These are phyloP conservation scores for Pythium brachiatum DNA, from an alignment of 352 stramenopile species.

Conservation along the genomic window DNA sequence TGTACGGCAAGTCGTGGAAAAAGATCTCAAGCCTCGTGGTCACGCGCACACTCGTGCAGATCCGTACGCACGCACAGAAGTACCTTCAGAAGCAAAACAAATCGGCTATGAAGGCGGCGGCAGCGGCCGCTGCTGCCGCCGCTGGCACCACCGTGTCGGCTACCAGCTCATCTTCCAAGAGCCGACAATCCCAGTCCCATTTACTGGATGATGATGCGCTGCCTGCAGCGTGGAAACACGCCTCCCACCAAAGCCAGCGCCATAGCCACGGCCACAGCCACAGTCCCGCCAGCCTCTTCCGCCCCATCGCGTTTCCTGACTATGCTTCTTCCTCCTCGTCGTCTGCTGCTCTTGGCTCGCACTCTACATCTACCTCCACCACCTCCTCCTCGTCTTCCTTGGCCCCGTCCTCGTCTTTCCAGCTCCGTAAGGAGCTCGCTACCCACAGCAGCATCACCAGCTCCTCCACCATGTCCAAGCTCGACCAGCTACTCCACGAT, in stretches of 20 bases:
- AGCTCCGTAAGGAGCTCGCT: constrained; percentile 11
- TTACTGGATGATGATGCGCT: neutral
- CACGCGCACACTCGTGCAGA: constrained; percentile 91
- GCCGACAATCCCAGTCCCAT: neutral
- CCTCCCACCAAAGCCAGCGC: neutral
- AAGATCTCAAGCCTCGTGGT: constrained; percentile 83
- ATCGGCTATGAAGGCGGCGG: constrained; percentile 40
- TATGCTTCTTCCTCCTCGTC: constrained; percentile 22
- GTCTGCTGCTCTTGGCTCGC: neutral
- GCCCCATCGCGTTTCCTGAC: constrained; percentile 32
- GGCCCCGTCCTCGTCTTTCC: constrained; percentile 19
- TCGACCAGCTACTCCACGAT: constrained; percentile 70
- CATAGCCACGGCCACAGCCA: neutral
- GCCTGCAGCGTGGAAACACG: constrained; percentile 2
- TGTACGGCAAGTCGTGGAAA: constrained; percentile 91
- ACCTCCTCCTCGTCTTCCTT: constrained; percentile 3
- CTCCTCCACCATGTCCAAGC: constrained; percentile 24
- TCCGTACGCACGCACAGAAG: constrained; percentile 97
- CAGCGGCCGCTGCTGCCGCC: constrained; percentile 21
- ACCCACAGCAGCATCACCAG: neutral
- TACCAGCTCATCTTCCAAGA: neutral
- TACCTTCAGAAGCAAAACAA: constrained; percentile 90
- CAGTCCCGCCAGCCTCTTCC: constrained; percentile 17
- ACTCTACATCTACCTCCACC: constrained; percentile 2
- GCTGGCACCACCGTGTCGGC: neutral